These are phyloP conservation scores for Pisolithus orientalis DNA, from an alignment of 768 basidiomycete species.

Conservation along the genomic window DNA sequence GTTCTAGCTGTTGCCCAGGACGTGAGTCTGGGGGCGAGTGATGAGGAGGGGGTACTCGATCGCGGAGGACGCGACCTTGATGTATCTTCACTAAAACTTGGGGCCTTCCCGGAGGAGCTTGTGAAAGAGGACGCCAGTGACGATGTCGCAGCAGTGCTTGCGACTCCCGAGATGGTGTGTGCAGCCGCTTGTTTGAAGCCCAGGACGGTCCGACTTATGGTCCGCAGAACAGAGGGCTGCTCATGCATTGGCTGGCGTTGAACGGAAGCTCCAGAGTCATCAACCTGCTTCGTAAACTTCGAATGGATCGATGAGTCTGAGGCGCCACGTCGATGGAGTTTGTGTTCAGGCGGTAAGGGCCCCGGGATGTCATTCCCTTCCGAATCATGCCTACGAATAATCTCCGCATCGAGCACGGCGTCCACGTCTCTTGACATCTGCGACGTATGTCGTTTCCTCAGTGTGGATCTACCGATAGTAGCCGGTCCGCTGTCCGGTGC, in stretches of 20 bases:
- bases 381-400: conserved; percentile 22
- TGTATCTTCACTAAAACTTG: conserved; percentile 5
- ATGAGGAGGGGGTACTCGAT: conserved; percentile 16
- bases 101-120: conserved; percentile 1
- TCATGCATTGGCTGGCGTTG: conserved; percentile 30
- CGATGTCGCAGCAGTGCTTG: conserved; percentile 4
- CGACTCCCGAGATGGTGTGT: conserved; percentile 20
- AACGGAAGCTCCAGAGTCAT: conserved; percentile 18
- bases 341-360: conserved; percentile 52
- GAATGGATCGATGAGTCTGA: conserved; percentile 92
- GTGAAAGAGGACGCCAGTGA: conserved; percentile 7
- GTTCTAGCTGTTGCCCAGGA: conserved; percentile 28
- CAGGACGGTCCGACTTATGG: conserved; percentile 48
- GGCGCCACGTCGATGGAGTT: conserved; percentile 70
- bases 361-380: conserved; percentile 40
- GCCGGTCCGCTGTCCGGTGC: conserved; percentile 21
- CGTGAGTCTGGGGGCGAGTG: conserved; percentile 28
- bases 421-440: conserved; percentile 65
- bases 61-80: conserved; percentile 17
- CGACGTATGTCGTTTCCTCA: conserved; percentile 11
- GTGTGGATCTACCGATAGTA: conserved; percentile 16
- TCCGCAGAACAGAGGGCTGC: conserved; percentile 44
- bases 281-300: conserved; percentile 60
- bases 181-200: conserved; percentile 36
- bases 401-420: conserved; percentile 63